Evolutionary conservation across 768 basidiomycete genomes (phyloP), one percentile per base, ranked within the genome.

Genomic region (Mycena albidolilacea): DNA sequence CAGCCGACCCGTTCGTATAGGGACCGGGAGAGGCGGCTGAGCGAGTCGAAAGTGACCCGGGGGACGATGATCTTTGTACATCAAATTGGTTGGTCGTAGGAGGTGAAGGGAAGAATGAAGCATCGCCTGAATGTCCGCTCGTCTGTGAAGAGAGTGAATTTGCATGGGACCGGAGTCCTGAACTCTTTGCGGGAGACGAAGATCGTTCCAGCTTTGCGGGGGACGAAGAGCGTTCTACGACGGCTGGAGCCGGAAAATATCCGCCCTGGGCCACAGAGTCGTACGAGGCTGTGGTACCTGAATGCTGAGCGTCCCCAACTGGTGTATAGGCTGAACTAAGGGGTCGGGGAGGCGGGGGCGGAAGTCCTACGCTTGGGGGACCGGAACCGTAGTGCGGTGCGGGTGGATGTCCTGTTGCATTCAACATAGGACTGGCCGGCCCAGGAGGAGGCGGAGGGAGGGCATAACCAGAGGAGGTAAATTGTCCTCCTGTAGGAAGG

Each of bases 401-500:
- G 38, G 63, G 68, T 21, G 11, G 57, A 15, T 54, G 7, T 50
- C 48, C 64, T 48, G 44, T 12, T 23, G 48, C 35, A 62, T 46
- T 63, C 41, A 43, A n/a, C 14, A 4, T n/a, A 19, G 64, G 55
- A 58, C 15, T 10, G 37, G 59, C 52, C 35, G 38, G 52, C 37
- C 15, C 11, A 35, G 70, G 62, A 67, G 75, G 62, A 41, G 69
- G 67, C 19, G 72, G 73, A 23, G 75, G 75, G 70, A 74, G 69
- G 7, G 75, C n/a, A 48, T 76, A 76, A 12, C 66, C 70, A 15
- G 74, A 76, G 21, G 71, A 6, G 14, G 75, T 67, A 39, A 67
- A 73, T 46, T 64, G 65, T 12, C 63, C 55, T 14, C 70, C 64
- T 23, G 70, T 7, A 19, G 74, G 64, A 43, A 64, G 64, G 37